Evolutionary conservation across 2,329 filamentous ascomycete species (phyloP).

Genomic region (Colletotrichum sp.): DNA sequence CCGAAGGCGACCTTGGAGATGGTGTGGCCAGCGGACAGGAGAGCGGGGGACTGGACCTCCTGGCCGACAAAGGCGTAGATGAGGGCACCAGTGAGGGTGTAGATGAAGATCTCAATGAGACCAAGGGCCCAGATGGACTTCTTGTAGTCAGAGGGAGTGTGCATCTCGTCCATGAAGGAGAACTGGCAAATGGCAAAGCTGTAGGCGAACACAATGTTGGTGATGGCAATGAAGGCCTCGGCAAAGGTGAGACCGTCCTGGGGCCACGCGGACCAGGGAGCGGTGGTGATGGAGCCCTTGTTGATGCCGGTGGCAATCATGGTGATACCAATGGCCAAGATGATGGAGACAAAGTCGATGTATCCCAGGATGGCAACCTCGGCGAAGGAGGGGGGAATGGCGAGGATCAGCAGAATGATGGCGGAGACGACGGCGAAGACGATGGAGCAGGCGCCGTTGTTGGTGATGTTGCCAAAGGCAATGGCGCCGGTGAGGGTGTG

Average conservation of each 20-base stretch:
- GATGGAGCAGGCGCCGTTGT: constrained; percentile 54
- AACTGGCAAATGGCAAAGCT: constrained; percentile 59
- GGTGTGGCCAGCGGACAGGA: constrained; percentile 65
- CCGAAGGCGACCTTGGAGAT: constrained; percentile 74
- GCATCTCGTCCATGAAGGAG: constrained; percentile 60
- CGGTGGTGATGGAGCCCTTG: constrained; percentile 28
- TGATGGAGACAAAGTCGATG: constrained; percentile 66
- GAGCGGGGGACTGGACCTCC: constrained; percentile 68
- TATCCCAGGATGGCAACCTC: constrained; percentile 56
- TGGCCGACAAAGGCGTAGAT: constrained; percentile 74
- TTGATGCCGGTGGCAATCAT: constrained; percentile 68
- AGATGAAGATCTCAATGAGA: constrained; percentile 66
- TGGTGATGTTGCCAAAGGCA: constrained; percentile 69
- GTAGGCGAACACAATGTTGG: constrained; percentile 77
- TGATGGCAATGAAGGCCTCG: constrained; percentile 64
- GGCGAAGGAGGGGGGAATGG: constrained; percentile 53
- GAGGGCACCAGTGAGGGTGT: constrained; percentile 69
- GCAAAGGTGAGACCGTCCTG: constrained; percentile 51
- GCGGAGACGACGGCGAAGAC: constrained; percentile 51
- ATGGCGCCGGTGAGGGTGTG: constrained; percentile 75
- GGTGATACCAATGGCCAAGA: constrained; percentile 67
- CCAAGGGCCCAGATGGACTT: constrained; percentile 68
- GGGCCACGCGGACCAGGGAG: constrained; percentile 51
- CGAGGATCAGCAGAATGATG: constrained; percentile 49
- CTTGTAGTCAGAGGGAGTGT: constrained; percentile 49